Percentiles rank a stretch among this genome's conserved stretches.
phyloP scores from a whole-genome alignment of 495 filamentous ascomycete species.

The Copromyces sp. region DNA sequence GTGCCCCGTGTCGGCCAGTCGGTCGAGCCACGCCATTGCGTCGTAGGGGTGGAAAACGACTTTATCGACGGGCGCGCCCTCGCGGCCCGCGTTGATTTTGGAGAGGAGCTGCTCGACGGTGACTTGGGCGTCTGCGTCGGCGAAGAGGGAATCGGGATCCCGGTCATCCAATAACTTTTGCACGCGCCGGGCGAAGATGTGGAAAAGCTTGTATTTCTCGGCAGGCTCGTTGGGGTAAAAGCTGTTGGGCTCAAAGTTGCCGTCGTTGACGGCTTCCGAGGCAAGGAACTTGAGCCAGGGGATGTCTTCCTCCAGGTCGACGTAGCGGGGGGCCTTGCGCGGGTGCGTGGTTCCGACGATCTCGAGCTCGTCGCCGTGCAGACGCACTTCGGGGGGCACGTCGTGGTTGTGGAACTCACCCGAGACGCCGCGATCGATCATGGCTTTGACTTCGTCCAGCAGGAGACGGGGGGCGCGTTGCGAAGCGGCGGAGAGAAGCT shows the following conservation, averaged over 20 bases:
- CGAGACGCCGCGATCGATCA: neutral
- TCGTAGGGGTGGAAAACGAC: constrained; percentile 14
- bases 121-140: neutral
- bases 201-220: constrained; percentile 16
- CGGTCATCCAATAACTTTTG: constrained; percentile 19
- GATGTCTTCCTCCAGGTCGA: constrained; percentile 8
- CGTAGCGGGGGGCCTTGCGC: neutral
- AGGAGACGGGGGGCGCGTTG: constrained; percentile 4
- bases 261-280: constrained; percentile 8
- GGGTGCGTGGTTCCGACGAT: neutral
- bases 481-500: constrained; percentile 1
- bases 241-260: constrained; percentile 7
- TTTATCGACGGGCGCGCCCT: constrained; percentile 8
- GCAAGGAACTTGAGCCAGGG: constrained; percentile 17
- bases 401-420: neutral
- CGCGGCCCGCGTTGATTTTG: constrained; percentile 15
- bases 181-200: constrained; percentile 19
- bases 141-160: constrained; percentile 13
- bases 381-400: neutral
- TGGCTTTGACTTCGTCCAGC: neutral
- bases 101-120: constrained; percentile 18
- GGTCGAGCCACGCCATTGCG: constrained; percentile 19
- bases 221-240: constrained; percentile 3
- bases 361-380: neutral
- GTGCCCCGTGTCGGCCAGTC: constrained; percentile 9